phyloP scores from a whole-genome alignment of 352 stramenopile genomes.

The Phytophthora hibernalis region DNA sequence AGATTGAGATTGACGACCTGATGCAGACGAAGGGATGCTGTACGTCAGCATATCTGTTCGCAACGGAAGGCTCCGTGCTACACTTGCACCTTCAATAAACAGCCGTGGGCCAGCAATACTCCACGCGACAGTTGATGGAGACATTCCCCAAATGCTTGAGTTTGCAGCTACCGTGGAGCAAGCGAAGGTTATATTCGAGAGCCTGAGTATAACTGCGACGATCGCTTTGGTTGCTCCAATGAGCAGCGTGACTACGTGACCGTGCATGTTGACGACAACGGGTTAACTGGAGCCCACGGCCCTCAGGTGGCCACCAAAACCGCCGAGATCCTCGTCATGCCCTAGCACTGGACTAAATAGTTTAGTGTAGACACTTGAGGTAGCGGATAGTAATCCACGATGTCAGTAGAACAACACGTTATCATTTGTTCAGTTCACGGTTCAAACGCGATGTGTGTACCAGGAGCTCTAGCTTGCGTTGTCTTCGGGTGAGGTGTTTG shows the following conservation, averaged over 20 bases:
- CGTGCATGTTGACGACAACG: constrained; percentile 67
- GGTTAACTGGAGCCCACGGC: constrained; percentile 48
- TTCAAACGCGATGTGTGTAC: constrained; percentile 4
- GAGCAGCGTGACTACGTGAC: constrained; percentile 44
- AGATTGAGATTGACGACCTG: constrained; percentile 48
- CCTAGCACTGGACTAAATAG: not conserved
- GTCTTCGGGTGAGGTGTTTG: constrained; percentile 13
- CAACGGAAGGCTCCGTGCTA: constrained; percentile 44
- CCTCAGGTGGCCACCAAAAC: constrained; percentile 37
- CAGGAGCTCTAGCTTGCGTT: constrained; percentile 23
- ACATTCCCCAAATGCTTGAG: constrained; percentile 32
- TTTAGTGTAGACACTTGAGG: not conserved
- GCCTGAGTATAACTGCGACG: constrained; percentile 50
- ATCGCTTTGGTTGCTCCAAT: constrained; percentile 34
- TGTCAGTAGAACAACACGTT: not conserved
- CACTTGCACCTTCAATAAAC: not conserved
- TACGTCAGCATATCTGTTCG: constrained; percentile 52
- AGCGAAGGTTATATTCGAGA: constrained; percentile 31
- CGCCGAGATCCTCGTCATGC: constrained; percentile 29
- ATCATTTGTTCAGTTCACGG: constrained; percentile 12
- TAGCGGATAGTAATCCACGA: not conserved
- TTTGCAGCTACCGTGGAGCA: constrained; percentile 41
- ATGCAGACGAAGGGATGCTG: constrained; percentile 47
- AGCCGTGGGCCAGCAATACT: constrained; percentile 15
- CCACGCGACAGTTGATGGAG: constrained; percentile 8